Conservation (phyloP, 2,329 filamentous ascomycete species). For the Monosporascus sp. region DNA sequence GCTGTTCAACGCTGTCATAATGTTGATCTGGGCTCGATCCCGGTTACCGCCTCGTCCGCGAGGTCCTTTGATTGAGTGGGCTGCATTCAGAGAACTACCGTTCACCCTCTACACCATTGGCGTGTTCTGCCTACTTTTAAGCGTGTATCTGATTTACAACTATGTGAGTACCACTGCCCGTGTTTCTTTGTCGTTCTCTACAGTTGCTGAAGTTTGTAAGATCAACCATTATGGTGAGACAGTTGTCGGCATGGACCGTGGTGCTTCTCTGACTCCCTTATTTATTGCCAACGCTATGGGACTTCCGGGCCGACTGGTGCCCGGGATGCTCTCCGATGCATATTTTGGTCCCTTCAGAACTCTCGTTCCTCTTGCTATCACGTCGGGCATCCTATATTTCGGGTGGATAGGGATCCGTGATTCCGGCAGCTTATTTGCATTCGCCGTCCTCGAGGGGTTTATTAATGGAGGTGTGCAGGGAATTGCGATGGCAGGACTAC, state of each 20-base stretch:
- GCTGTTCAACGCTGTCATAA: conserved; percentile 12
- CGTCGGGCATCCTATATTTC: conserved; percentile 30
- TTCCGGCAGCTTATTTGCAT: conserved; percentile 9
- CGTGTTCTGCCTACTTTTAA: conserved; percentile 30
- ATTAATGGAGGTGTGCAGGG: conserved; percentile 16
- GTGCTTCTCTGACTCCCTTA: conserved; percentile 37
- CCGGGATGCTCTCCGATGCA: conserved; percentile 39
- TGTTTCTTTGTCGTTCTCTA: background rate
- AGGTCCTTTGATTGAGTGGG: conserved; percentile 35
- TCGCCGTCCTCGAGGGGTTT: conserved; percentile 13
- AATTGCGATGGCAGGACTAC: conserved; percentile 13
- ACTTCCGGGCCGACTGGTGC: conserved; percentile 39
- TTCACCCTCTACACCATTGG: conserved; percentile 31
- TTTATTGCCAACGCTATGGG: conserved; percentile 48
- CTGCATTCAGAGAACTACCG: conserved; percentile 34
- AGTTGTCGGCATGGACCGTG: conserved; percentile 10
- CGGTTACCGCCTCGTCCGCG: conserved; percentile 12
- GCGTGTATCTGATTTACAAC: conserved; percentile 40
- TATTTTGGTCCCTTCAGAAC: conserved; percentile 41
- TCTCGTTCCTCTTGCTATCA: conserved; percentile 31
- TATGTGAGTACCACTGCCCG: conserved; percentile 26
- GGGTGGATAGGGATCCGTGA: conserved; percentile 40
- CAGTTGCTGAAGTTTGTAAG: background rate
- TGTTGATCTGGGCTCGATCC: conserved; percentile 10
- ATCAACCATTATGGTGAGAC: conserved; percentile 12